A percentile compares a stretch with the other conserved stretches of the same genome.
These are phyloP conservation scores for Ogataea sp. DNA, from an alignment of 805 yeast species.

Conservation along the genomic window DNA sequence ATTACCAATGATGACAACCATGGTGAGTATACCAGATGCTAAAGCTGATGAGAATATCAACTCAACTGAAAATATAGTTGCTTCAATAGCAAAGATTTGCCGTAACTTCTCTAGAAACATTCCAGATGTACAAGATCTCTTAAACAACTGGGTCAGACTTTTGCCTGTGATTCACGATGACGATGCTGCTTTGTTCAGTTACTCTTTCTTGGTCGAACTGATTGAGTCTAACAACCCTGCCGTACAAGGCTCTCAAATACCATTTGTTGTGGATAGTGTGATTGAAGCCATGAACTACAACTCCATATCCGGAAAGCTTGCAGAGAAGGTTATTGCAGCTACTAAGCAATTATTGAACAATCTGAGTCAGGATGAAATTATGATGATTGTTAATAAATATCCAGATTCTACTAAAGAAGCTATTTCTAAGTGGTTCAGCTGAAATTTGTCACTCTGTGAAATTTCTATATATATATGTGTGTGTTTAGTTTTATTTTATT, in stretches of 20 bases:
- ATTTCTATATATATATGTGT: neutral
- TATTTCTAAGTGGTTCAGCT: conserved; percentile 27
- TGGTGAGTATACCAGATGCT: conserved; percentile 72
- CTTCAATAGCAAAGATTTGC: conserved; percentile 79
- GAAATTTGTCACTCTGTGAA: too few relatives aligned
- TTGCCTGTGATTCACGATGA: conserved; percentile 80
- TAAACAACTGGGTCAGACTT: conserved; percentile 70
- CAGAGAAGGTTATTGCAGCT: conserved; percentile 52
- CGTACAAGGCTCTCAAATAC: conserved; percentile 36
- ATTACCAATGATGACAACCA: conserved; percentile 66
- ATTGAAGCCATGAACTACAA: conserved; percentile 67
- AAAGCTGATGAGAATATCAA: conserved; percentile 75
- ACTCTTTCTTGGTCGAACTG: conserved; percentile 64
- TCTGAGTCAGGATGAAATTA: conserved; percentile 63
- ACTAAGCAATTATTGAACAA: conserved; percentile 56
- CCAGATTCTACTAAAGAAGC: conserved; percentile 54
- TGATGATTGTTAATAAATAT: conserved; percentile 53
- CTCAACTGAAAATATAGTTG: conserved; percentile 81
- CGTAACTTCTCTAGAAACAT: conserved; percentile 51
- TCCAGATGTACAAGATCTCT: conserved; percentile 53
- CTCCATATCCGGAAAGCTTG: conserved; percentile 64
- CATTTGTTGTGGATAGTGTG: conserved; percentile 58
- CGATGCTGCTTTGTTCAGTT: conserved; percentile 82
- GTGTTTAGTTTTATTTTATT: neutral
- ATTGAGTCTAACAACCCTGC: conserved; percentile 60